A percentile compares a stretch with the other conserved stretches of the same genome.
Conservation (phyloP, 805 yeast genomes). For the Candida morakotiae region DNA sequence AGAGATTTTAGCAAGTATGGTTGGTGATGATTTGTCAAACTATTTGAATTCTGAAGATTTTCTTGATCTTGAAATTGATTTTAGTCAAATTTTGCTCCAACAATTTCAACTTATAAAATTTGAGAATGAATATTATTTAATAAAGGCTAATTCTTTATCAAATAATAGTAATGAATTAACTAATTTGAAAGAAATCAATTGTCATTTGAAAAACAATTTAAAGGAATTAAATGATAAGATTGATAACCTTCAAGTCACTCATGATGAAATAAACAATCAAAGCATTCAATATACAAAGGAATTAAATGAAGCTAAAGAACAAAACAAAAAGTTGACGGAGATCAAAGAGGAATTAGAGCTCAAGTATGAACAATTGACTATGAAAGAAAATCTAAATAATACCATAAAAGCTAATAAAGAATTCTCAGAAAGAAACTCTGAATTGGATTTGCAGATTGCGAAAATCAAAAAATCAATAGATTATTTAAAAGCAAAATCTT, state of each 20-base stretch:
- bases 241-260: slow-evolving; percentile 28
- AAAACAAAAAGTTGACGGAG: slow-evolving; percentile 14
- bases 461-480: slow-evolving; percentile 21
- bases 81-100: slow-evolving; percentile 12
- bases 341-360: slow-evolving; percentile 15
- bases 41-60: slow-evolving; percentile 17
- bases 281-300: slow-evolving; percentile 21
- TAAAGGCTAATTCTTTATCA: slow-evolving; percentile 34
- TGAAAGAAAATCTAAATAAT: slow-evolving; percentile 35
- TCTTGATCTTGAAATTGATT: slow-evolving; percentile 10
- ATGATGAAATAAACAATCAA: slow-evolving; percentile 33
- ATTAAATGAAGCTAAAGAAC: slow-evolving; percentile 16
- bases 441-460: slow-evolving; percentile 31
- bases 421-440: slow-evolving; percentile 27
- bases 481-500: slow-evolving; percentile 22
- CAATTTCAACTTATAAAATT: slow-evolving; percentile 27
- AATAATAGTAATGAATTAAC: slow-evolving; percentile 34
- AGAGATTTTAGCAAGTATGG: slow-evolving; percentile 13
- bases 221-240: slow-evolving; percentile 24
- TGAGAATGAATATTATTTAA: slow-evolving; percentile 36
- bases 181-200: slow-evolving; percentile 34
- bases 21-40: slow-evolving; percentile 22
- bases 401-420: slow-evolving; percentile 39
- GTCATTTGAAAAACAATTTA: slow-evolving; percentile 25
- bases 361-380: slow-evolving; percentile 27